Evolutionary conservation across 306 rosid species (phyloP).

Genomic region (barrel medic (Medicago truncatula)): DNA sequence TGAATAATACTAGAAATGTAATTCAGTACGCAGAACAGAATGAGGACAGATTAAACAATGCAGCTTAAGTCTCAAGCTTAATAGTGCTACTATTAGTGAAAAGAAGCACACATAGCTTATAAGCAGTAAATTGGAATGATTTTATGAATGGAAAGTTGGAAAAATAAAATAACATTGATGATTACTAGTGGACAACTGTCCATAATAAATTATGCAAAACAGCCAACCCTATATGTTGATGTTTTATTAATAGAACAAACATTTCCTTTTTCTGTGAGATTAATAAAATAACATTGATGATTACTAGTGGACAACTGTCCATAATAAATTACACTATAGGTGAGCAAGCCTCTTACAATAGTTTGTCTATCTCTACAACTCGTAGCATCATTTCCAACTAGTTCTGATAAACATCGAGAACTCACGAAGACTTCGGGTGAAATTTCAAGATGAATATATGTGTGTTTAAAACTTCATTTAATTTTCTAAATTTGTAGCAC

Average conservation of each 20-base stretch:
- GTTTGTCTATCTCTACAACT: background rate
- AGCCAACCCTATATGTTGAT: conserved; percentile 21
- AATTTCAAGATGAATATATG: background rate
- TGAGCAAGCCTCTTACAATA: background rate
- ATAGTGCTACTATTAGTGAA: background rate
- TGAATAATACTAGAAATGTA: conserved; percentile 36
- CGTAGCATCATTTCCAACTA: background rate
- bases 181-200: conserved; percentile 6
- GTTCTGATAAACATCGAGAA: background rate
- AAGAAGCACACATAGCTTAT: conserved; percentile 26
- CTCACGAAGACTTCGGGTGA: background rate
- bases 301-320: too few species aligned
- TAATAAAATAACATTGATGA: too few species aligned
- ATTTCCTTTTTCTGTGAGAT: background rate
- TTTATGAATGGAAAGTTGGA: background rate
- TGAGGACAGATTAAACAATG: conserved; percentile 19
- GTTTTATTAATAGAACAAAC: conserved; percentile 1
- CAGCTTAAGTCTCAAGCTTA: conserved; percentile 19
- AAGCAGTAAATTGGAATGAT: conserved; percentile 26
- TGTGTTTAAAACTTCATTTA: background rate
- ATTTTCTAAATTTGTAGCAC: background rate
- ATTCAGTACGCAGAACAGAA: conserved; percentile 4
- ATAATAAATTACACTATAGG: background rate
- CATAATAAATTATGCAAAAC: conserved; percentile 27
- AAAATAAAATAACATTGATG: background rate